Evolutionary conservation across 2,329 filamentous ascomycete species (phyloP), one percentile per base, ranked within the genome.

Genomic region (Hypoxylon sp.): DNA sequence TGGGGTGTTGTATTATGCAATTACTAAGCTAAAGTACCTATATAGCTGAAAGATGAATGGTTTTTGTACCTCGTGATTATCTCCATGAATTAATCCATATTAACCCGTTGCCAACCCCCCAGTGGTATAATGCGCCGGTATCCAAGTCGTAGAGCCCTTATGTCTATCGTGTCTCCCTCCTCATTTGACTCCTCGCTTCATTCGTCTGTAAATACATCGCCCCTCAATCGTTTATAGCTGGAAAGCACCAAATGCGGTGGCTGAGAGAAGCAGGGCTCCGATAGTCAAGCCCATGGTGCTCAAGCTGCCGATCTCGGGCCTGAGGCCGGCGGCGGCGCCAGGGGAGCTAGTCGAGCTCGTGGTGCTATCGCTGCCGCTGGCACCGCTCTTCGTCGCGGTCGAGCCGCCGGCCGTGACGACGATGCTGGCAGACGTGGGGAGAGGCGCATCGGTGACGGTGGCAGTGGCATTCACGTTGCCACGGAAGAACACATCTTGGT

Each of bases 401-500:
- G 46, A 37, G 32, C 55, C 43, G 30, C 54, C 62, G 7, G 63
- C 68, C n/a, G 65, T 66, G 29, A 68, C 64, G 63, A 81, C 73
- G 27, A 79, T 71, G 55, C 71, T 77, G 6, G 78, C 78, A 14
- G 74, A 75, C 4, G 76, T 74, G 5, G 76, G 74, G 4, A 77
- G 71, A 4, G 75, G 65, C 1, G 68, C 46, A 1, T 70, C 73
- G 6, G 77, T 74, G 30, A 76, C 80, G 2, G 79, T 83, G 6
- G 80, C 80, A 2, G 77, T 81, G 5, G 77, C 76, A 16, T 75
- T 80, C 6, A 70, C 60, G 67, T 71, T 74, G 12, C 73, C 77
- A 45, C 79, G 79, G 76, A 83, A 86, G 71, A 84, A 86, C 67
- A 85, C 78, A 6, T 78, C 69, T 8, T 68, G 64, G 52, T 76